phyloP scores from a whole-genome alignment of 2,329 filamentous ascomycete genomes.

The Nothomitra cinnamomea region DNA sequence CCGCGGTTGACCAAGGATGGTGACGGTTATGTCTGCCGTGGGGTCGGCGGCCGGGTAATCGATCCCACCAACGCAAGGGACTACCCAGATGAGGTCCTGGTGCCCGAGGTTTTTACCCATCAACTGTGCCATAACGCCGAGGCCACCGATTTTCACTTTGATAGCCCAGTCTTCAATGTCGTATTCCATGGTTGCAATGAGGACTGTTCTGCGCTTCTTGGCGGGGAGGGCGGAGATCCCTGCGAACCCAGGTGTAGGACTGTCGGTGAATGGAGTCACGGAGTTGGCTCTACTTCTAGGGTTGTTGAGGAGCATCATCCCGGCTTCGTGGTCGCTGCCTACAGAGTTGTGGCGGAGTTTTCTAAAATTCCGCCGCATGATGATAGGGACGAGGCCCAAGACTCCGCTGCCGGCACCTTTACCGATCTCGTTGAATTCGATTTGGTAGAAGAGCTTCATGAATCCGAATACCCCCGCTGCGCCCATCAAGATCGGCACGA shows the following conservation, averaged over 20 bases:
- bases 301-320: neutral
- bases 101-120: slow-evolving; percentile 50
- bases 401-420: neutral
- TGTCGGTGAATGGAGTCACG: neutral
- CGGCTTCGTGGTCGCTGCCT: neutral
- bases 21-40: slow-evolving; percentile 44
- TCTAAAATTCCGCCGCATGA: neutral
- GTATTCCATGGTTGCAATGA: slow-evolving; percentile 57
- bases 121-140: slow-evolving; percentile 53
- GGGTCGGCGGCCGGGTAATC: slow-evolving; percentile 43
- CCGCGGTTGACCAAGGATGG: slow-evolving; percentile 41
- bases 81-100: slow-evolving; percentile 49
- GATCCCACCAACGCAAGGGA: slow-evolving; percentile 44
- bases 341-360: neutral
- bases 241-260: neutral
- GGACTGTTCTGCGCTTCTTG: slow-evolving; percentile 31
- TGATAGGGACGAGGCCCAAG: neutral
- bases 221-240: neutral
- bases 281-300: no score
- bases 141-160: slow-evolving; percentile 54
- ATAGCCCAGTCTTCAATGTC: slow-evolving; percentile 54
- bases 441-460: slow-evolving; percentile 43
- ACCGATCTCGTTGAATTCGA: slow-evolving; percentile 22
- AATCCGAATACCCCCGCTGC: slow-evolving; percentile 35
- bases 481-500: slow-evolving; percentile 35